Conservation (phyloP, 1,284 basidiomycete genomes). For the Entoloma clypeatum region DNA sequence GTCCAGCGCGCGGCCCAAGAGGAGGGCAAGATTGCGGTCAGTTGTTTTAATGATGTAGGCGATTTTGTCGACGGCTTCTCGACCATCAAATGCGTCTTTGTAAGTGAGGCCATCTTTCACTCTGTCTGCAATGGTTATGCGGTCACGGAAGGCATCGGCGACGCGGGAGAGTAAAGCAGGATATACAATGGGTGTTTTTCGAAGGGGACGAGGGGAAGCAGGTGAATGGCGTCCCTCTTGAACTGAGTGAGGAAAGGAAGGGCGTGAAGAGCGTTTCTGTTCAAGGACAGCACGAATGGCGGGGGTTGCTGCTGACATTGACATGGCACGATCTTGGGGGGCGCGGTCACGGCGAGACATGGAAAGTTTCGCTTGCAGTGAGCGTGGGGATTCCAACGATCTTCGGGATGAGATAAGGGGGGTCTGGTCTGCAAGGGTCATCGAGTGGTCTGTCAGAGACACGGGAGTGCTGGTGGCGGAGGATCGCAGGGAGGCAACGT, state of each 20-base stretch:
- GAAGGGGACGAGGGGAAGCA: constrained; percentile 36
- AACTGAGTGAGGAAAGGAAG: constrained; percentile 32
- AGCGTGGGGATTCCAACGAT: constrained; percentile 36
- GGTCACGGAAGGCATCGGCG: constrained; percentile 87
- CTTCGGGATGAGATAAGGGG: constrained; percentile 29
- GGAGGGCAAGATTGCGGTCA: constrained; percentile 91
- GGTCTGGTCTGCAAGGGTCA: constrained; percentile 26
- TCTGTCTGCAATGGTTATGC: constrained; percentile 75
- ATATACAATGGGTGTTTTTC: constrained; percentile 79
- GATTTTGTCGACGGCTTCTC: constrained; percentile 95
- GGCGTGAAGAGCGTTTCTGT: constrained; percentile 34
- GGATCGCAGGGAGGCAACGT: constrained; percentile 32
- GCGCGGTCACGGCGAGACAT: constrained; percentile 52
- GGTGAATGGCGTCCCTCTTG: constrained; percentile 50
- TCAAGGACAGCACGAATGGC: constrained; percentile 35
- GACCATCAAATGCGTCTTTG: constrained; percentile 94
- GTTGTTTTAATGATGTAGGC: constrained; percentile 98
- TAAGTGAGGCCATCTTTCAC: constrained; percentile 96
- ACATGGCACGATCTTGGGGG: constrained; percentile 66
- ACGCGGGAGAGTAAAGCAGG: constrained; percentile 94
- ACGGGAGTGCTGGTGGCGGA: constrained; percentile 47
- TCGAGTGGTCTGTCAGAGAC: constrained; percentile 43
- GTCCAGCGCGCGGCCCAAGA: constrained; percentile 93
- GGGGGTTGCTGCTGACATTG: constrained; percentile 62
- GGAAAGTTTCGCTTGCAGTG: constrained; percentile 33